These are phyloP conservation scores for Cordyceps tenuipes DNA, from an alignment of 2,329 filamentous ascomycete genomes.

Conservation along the genomic window DNA sequence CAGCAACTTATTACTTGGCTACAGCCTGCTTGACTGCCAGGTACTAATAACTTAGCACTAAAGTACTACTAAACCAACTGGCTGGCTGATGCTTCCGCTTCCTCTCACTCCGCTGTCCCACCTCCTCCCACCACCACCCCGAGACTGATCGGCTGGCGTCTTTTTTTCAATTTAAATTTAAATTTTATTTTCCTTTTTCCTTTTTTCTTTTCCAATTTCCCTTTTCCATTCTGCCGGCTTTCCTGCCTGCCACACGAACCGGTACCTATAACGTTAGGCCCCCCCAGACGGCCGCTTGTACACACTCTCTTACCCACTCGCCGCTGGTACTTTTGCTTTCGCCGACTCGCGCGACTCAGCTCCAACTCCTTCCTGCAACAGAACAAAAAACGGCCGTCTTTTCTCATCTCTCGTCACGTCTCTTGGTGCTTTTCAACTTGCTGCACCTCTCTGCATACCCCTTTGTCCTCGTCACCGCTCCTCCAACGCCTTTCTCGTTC, in stretches of 20 bases:
- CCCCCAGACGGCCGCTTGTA: background rate
- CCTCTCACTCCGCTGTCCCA: background rate
- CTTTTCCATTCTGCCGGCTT: background rate
- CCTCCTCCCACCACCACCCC: background rate
- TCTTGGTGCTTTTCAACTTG: background rate
- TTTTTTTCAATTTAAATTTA: background rate
- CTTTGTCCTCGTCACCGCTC: background rate
- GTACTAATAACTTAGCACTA: too few relatives aligned
- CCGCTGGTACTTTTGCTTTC: constrained; percentile 9
- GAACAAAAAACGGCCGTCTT: background rate
- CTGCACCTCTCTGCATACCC: background rate
- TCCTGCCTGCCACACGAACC: constrained; percentile 5
- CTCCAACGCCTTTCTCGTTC: background rate
- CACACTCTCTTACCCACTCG: background rate
- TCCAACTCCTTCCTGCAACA: constrained; percentile 5
- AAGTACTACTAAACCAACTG: background rate
- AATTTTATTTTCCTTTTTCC: background rate
- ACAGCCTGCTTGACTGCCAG: background rate
- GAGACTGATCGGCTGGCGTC: constrained; percentile 7
- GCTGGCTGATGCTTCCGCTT: background rate
- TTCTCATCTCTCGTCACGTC: background rate
- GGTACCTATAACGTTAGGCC: background rate
- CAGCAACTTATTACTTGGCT: too few relatives aligned
- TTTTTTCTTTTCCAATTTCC: background rate
- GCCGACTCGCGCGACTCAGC: constrained; percentile 9